Evolutionary conservation across 495 filamentous ascomycete species (phyloP).

Genomic region (Penicillium salamii): DNA sequence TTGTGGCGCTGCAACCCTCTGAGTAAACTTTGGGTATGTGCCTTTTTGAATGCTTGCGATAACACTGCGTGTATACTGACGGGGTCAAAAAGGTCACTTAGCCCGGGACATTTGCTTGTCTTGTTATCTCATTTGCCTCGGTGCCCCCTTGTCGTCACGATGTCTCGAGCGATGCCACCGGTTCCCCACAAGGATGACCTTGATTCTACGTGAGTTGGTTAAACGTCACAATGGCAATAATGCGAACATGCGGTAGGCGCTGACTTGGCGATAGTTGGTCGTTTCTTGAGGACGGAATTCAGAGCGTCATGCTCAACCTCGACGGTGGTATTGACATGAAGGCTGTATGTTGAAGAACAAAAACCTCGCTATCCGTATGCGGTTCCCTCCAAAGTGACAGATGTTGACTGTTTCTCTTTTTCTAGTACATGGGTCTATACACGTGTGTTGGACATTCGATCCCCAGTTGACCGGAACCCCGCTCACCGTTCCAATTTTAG

Average conservation of each 20-base stretch:
- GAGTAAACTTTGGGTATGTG: not conserved
- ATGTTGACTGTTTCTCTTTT: constrained; percentile 12
- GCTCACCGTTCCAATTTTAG: constrained; percentile 44
- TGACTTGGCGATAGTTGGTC: constrained; percentile 62
- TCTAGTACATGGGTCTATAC: constrained; percentile 94
- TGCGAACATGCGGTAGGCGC: not conserved
- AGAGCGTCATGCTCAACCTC: constrained; percentile 88
- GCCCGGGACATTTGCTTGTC: constrained; percentile 3
- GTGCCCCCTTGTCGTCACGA: constrained; percentile 22
- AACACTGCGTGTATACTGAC: not conserved
- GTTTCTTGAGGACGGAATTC: constrained; percentile 82
- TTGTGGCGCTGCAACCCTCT: constrained; percentile 21
- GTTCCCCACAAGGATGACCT: constrained; percentile 79
- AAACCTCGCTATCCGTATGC: not conserved
- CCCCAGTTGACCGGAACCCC: constrained; percentile 3
- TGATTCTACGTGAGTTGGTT: constrained; percentile 66
- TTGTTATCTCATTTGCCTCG: not conserved
- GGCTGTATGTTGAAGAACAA: constrained; percentile 55
- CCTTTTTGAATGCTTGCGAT: not conserved
- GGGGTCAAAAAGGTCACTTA: not conserved
- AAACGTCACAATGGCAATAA: not conserved
- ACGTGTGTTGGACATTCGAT: constrained; percentile 57
- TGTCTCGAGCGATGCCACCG: constrained; percentile 39
- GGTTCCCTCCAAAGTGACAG: not conserved
- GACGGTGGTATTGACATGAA: constrained; percentile 90